A percentile compares a stretch with the other conserved stretches of the same genome.
Evolutionary conservation across 140 eudicot genomes (phyloP).

Genomic region (Ambrosia hybrid): DNA sequence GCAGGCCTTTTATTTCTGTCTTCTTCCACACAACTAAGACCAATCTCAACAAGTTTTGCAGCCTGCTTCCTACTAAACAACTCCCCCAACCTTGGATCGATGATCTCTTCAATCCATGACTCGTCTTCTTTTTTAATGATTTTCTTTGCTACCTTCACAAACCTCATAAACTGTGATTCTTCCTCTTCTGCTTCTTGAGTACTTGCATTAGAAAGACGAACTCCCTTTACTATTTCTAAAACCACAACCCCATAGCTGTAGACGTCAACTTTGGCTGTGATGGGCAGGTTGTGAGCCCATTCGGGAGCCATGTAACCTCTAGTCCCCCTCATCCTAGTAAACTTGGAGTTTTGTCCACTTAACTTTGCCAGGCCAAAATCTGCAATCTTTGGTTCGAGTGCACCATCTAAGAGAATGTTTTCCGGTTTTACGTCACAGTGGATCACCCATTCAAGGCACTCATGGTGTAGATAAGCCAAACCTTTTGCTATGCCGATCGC

Average conservation of each 20-base stretch:
- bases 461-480: constrained; percentile 18
- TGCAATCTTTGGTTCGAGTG: constrained; percentile 12
- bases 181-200: neutral
- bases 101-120: constrained; percentile 13
- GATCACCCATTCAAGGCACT: constrained; percentile 17
- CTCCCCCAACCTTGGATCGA: constrained; percentile 10
- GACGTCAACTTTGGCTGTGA: constrained; percentile 10
- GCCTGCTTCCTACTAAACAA: constrained; percentile 11
- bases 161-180: constrained; percentile 13
- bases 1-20: constrained; percentile 16
- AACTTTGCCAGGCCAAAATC: constrained; percentile 11
- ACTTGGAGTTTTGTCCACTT: constrained; percentile 12
- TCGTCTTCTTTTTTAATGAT: neutral
- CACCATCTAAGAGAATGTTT: constrained; percentile 8
- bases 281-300: constrained; percentile 8
- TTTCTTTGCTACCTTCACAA: constrained; percentile 1
- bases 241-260: constrained; percentile 17
- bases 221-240: constrained; percentile 4
- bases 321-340: constrained; percentile 15
- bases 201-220: constrained; percentile 12
- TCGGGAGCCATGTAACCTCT: constrained; percentile 6
- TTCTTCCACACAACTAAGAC: constrained; percentile 14
- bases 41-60: constrained; percentile 3
- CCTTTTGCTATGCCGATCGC: constrained; percentile 16
- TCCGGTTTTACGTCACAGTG: constrained; percentile 11